Evolutionary conservation across 1,284 basidiomycete species (phyloP).

Genomic region (Malassezia vespertilionis): DNA sequence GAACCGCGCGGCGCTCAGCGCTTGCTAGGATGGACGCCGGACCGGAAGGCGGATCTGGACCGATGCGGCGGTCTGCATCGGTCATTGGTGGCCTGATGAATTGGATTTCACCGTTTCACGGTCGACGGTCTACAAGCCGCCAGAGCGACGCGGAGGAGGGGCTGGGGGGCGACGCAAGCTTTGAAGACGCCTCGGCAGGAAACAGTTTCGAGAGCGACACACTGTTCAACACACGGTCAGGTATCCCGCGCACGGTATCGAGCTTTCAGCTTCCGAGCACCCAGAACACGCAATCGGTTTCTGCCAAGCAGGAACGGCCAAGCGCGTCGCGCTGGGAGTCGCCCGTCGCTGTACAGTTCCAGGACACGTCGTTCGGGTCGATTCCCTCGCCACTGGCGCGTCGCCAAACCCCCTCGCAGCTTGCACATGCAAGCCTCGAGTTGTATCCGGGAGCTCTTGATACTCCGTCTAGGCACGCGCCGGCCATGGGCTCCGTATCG

Average conservation of each 20-base stretch:
- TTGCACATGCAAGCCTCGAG: neutral
- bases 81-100: slow-evolving; percentile 10
- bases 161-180: slow-evolving; percentile 1
- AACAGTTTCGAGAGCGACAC: neutral
- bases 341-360: neutral
- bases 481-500: slow-evolving; percentile 1
- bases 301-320: neutral
- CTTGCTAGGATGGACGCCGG: neutral
- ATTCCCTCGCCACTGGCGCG: slow-evolving; percentile 1
- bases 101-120: slow-evolving; percentile 13
- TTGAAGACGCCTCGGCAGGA: neutral
- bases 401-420: too few relatives aligned
- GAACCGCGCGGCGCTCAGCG: neutral
- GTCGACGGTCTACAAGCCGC: neutral
- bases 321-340: neutral
- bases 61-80: slow-evolving; percentile 14
- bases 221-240: neutral
- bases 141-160: neutral
- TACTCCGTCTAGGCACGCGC: slow-evolving; percentile 3
- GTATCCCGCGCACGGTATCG: neutral
- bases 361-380: neutral
- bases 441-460: slow-evolving; percentile 12
- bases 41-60: neutral
- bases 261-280: neutral
- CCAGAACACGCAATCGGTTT: neutral